Percentiles rank a stretch among this genome's conserved stretches.
Evolutionary conservation across 176 grass and related monocot species (phyloP).

Genomic region (Zea luxurians): DNA sequence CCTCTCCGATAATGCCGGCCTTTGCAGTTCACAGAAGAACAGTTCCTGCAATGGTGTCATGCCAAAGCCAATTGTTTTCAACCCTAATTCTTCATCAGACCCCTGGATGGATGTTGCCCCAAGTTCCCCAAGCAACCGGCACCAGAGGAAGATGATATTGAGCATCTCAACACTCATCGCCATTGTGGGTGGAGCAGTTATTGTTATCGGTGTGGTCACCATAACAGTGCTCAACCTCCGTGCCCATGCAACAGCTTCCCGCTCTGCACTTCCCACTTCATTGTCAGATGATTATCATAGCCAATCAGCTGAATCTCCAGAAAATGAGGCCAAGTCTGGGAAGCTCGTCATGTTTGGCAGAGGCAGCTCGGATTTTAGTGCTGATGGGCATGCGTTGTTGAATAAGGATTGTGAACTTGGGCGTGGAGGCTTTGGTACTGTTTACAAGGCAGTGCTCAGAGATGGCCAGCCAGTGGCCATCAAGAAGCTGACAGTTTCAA

Average conservation of each 20-base stretch:
- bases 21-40: slow-evolving; percentile 61
- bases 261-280: slow-evolving; percentile 35
- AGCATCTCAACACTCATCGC: slow-evolving; percentile 81
- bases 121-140: slow-evolving; percentile 34
- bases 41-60: slow-evolving; percentile 52
- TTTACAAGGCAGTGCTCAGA: slow-evolving; percentile 72
- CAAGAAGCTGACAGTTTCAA: slow-evolving; percentile 89
- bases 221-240: slow-evolving; percentile 65
- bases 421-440: slow-evolving; percentile 77
- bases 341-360: slow-evolving; percentile 76
- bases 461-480: slow-evolving; percentile 74
- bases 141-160: slow-evolving; percentile 77
- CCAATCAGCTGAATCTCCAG: slow-evolving; percentile 50
- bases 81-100: slow-evolving; percentile 67
- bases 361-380: slow-evolving; percentile 52
- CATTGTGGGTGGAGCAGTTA: slow-evolving; percentile 61
- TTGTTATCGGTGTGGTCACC: slow-evolving; percentile 61
- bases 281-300: slow-evolving; percentile 59
- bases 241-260: slow-evolving; percentile 31
- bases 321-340: slow-evolving; percentile 52
- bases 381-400: slow-evolving; percentile 66
- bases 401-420: slow-evolving; percentile 87
- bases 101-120: slow-evolving; percentile 38
- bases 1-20: slow-evolving; percentile 56
- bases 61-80: slow-evolving; percentile 87